These are phyloP conservation scores for Umbellularia californica DNA, from an alignment of 164 flowering plant genomes.

Conservation along the genomic window DNA sequence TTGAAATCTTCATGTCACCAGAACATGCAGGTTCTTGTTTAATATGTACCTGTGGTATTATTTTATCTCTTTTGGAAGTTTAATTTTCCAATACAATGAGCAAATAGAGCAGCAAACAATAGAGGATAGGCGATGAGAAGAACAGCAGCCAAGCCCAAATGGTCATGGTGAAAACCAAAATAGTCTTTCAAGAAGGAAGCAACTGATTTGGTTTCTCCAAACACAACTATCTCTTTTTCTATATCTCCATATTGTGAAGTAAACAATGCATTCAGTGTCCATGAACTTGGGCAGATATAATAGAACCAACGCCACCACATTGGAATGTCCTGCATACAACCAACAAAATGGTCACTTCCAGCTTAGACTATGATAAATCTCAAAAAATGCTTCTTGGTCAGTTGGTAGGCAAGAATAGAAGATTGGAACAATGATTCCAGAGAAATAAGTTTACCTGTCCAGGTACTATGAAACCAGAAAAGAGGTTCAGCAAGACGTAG, in stretches of 20 bases:
- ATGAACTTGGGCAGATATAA: slow-evolving; percentile 38
- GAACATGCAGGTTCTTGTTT: too few species aligned
- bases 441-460: slow-evolving; percentile 31
- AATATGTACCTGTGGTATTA: neutral
- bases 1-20: neutral
- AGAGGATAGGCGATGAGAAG: slow-evolving; percentile 24
- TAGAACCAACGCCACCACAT: slow-evolving; percentile 60
- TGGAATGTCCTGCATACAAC: slow-evolving; percentile 41
- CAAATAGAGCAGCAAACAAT: slow-evolving; percentile 30
- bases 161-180: slow-evolving; percentile 26
- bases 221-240: slow-evolving; percentile 16
- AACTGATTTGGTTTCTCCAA: slow-evolving; percentile 24
- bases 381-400: neutral
- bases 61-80: slow-evolving; percentile 38
- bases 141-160: slow-evolving; percentile 20
- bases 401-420: too few species aligned
- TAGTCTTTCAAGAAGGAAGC: slow-evolving; percentile 26
- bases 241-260: slow-evolving; percentile 57
- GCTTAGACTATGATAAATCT: neutral
- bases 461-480: slow-evolving; percentile 49
- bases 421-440: neutral
- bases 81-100: slow-evolving; percentile 28
- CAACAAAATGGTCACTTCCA: neutral
- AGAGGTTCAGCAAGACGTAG: slow-evolving; percentile 40
- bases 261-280: slow-evolving; percentile 42